A percentile compares a stretch with the other conserved stretches of the same genome.
Conservation (phyloP, 2,329 filamentous ascomycete species). For the Pleurostoma richardsiae region DNA sequence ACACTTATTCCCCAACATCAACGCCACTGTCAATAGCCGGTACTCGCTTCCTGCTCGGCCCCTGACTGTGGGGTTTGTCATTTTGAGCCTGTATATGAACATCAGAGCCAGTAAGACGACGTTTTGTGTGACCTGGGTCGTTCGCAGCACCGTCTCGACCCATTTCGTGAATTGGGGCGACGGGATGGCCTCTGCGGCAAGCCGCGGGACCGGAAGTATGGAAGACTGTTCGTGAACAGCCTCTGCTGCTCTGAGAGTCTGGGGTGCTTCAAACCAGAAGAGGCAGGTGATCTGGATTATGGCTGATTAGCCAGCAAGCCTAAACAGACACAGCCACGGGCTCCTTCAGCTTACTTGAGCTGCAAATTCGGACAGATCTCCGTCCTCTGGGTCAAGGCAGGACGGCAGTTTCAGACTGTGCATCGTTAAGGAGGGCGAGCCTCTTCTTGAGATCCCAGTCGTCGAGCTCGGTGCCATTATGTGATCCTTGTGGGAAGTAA, state of each 20-base stretch:
- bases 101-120: conserved; percentile 85
- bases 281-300: conserved; percentile 76
- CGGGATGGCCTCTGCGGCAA: conserved; percentile 70
- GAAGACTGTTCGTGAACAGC: conserved; percentile 42
- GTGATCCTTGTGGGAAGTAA: conserved; percentile 20
- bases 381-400: conserved; percentile 70
- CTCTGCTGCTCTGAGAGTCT: conserved; percentile 72
- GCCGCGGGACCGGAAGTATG: conserved; percentile 36
- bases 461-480: conserved; percentile 20
- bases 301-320: conserved; percentile 5
- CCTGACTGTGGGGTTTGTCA: conserved; percentile 80
- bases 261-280: conserved; percentile 92
- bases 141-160: conserved; percentile 85
- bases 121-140: conserved; percentile 94
- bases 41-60: conserved; percentile 94
- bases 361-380: conserved; percentile 76
- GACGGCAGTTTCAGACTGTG: conserved; percentile 67
- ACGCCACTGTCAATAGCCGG: conserved; percentile 81
- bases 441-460: conserved; percentile 22
- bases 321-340: not conserved
- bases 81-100: conserved; percentile 91
- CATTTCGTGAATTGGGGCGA: conserved; percentile 83
- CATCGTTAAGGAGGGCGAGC: conserved; percentile 41
- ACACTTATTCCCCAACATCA: conserved; percentile 99
- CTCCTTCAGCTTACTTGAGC: conserved; percentile 58